Evolutionary conservation across 306 rosid species (phyloP).

Genomic region (Castanea crenata): DNA sequence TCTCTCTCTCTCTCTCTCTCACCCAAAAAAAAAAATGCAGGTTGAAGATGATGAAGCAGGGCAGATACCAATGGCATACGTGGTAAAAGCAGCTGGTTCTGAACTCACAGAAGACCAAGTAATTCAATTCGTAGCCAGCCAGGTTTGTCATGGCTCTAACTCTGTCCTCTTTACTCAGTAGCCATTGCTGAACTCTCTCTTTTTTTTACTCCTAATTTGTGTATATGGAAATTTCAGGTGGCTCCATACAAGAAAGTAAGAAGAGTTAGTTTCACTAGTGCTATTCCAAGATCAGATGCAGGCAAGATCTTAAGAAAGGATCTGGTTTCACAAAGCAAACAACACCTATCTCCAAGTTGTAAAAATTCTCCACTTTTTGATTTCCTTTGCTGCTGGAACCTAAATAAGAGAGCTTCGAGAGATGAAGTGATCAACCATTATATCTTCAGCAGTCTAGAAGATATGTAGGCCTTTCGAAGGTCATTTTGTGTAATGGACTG

Average conservation of each 20-base stretch:
- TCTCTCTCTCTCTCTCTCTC: background rate
- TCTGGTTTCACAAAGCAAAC: constrained; percentile 57
- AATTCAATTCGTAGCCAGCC: constrained; percentile 76
- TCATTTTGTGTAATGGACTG: too few species aligned
- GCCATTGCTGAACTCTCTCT: background rate
- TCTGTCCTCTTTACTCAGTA: background rate
- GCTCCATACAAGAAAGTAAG: constrained; percentile 89
- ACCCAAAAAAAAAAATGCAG: constrained; percentile 27
- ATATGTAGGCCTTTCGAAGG: too few species aligned
- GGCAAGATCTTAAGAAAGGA: constrained; percentile 94
- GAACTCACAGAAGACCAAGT: constrained; percentile 63
- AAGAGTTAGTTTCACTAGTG: constrained; percentile 55
- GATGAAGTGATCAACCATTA: too few species aligned
- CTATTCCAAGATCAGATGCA: constrained; percentile 81
- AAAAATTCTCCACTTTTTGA: constrained; percentile 2
- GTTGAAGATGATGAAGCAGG: constrained; percentile 84
- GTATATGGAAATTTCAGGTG: constrained; percentile 52
- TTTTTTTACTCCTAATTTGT: background rate
- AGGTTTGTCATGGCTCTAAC: constrained; percentile 35
- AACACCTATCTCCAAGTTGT: constrained; percentile 53
- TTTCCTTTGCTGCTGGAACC: background rate
- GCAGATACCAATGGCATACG: constrained; percentile 88
- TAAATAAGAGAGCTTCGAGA: background rate
- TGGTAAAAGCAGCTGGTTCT: constrained; percentile 55
- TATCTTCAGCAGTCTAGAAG: too few species aligned